Evolutionary conservation across 2,329 filamentous ascomycete genomes (phyloP), one percentile per base, ranked within the genome.

Genomic region (Fusarium oxysporum): DNA sequence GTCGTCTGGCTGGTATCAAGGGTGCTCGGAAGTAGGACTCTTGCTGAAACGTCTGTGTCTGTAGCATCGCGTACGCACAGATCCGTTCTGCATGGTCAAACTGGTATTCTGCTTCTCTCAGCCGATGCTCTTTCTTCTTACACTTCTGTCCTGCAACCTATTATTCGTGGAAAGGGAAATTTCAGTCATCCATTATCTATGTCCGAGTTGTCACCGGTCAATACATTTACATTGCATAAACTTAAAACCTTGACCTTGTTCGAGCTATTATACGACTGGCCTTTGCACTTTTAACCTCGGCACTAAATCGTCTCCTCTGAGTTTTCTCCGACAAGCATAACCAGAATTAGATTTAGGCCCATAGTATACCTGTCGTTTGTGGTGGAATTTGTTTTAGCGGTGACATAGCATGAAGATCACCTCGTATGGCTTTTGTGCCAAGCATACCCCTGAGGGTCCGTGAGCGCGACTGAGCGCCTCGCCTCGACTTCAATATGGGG

Each of bases 1-100:
- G 78, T 69, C 81, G 82, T 23, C 75, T 83, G 9, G n/a, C 38
- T 33, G 38, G 54, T 17, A 35, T 56, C n/a, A 56, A 47, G 28
- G 54, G 30, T 35, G 17, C 38, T n/a, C 17, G 10, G 12, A 47
- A 56, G 5, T 33, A 47, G 53, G 25, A 11, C 17, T 23, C 6
- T 33, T 9, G 2, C 3, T 33, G 7, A 8, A 16, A 9, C 0
- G 12, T 33, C n/a, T 28, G 16, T 8, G 4, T 12, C 6, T 13
- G 30, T 35, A 17, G 33, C 6, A 21, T 23, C 9, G 5, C 8
- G 1, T 6, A 2, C 14, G 3, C 2, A 5, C 8, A 8, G 30
- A 4, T 1, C 6, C 4, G 4, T n/a, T 32, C 9, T 13, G 2
- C 1, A 8, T 16, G 11, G n/a, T 3, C 8, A 35, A 8, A 8